Evolutionary conservation across 352 stramenopile species (phyloP).

Genomic region (Phytophthora pistaciae): DNA sequence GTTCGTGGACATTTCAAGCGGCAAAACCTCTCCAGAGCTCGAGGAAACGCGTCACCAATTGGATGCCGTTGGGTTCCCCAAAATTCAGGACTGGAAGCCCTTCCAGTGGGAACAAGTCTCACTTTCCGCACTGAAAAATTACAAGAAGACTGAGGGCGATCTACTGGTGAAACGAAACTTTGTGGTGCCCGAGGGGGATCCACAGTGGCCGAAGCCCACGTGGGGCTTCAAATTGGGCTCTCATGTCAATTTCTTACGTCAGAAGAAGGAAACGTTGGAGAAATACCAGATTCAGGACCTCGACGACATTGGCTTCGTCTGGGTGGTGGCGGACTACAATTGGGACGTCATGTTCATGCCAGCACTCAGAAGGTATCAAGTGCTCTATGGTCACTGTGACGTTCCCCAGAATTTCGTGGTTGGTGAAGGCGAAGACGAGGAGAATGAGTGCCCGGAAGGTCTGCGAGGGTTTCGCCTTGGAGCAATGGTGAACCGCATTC

Average conservation of each 20-base stretch:
- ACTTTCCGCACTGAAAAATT: slow-evolving; percentile 44
- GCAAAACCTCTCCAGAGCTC: slow-evolving; percentile 2
- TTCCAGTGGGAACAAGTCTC: slow-evolving; percentile 50
- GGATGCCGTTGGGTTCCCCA: slow-evolving; percentile 38
- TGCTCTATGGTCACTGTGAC: slow-evolving; percentile 50
- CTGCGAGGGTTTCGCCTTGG: slow-evolving; percentile 56
- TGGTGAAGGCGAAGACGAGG: slow-evolving; percentile 19
- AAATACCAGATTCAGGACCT: slow-evolving; percentile 45
- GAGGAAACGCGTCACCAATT: slow-evolving; percentile 32
- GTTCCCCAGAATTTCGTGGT: slow-evolving; percentile 55
- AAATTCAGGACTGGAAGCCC: slow-evolving; percentile 45
- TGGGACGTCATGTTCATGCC: slow-evolving; percentile 54
- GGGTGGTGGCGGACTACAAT: slow-evolving; percentile 43
- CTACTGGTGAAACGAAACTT: slow-evolving; percentile 52
- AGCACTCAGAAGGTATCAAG: slow-evolving; percentile 39
- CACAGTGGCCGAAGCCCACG: slow-evolving; percentile 41
- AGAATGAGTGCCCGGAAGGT: slow-evolving; percentile 31
- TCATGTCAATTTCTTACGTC: slow-evolving; percentile 49
- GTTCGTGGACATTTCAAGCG: slow-evolving; percentile 30
- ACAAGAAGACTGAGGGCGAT: slow-evolving; percentile 40
- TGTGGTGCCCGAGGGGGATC: slow-evolving; percentile 38
- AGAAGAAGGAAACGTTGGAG: slow-evolving; percentile 21
- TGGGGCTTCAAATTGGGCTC: slow-evolving; percentile 50
- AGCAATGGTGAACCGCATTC: slow-evolving; percentile 58
- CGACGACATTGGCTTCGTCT: slow-evolving; percentile 49